phyloP scores from a whole-genome alignment of 192 early-diverging fungal species.

The Mortierella antarctica region DNA sequence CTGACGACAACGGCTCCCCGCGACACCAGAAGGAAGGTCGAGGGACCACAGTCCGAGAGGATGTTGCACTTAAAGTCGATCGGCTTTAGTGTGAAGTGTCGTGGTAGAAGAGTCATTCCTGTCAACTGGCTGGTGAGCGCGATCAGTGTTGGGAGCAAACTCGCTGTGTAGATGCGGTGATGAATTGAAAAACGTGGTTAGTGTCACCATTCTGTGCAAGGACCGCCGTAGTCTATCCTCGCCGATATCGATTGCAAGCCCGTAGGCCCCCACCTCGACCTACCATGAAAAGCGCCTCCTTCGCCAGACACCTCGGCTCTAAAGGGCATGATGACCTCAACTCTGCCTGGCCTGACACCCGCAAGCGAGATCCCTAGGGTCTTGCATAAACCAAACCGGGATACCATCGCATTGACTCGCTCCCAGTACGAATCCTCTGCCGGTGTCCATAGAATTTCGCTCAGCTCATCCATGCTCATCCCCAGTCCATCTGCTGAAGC shows the following conservation, averaged over 20 bases:
- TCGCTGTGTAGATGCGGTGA: slow-evolving; percentile 11
- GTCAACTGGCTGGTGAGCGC: slow-evolving; percentile 47
- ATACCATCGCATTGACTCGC: slow-evolving; percentile 44
- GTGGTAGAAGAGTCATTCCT: slow-evolving; percentile 42
- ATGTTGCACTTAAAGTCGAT: slow-evolving; percentile 55
- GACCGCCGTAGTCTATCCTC: not conserved
- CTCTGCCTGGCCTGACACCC: slow-evolving; percentile 38
- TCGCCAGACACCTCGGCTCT: slow-evolving; percentile 45
- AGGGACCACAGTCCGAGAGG: slow-evolving; percentile 43
- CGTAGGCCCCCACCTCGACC: not conserved
- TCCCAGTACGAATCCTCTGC: slow-evolving; percentile 51
- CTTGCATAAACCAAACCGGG: slow-evolving; percentile 33
- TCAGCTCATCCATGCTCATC: slow-evolving; percentile 44
- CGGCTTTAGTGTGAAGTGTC: slow-evolving; percentile 49
- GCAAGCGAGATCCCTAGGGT: slow-evolving; percentile 35
- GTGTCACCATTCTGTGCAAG: not conserved
- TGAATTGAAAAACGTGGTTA: not conserved
- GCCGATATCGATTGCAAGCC: not conserved
- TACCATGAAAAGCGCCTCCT: slow-evolving; percentile 49
- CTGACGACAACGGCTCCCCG: slow-evolving; percentile 42
- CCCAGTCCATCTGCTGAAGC: slow-evolving; percentile 23
- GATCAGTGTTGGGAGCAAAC: slow-evolving; percentile 41
- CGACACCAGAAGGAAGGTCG: slow-evolving; percentile 35
- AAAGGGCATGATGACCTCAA: slow-evolving; percentile 47
- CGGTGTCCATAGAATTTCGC: slow-evolving; percentile 47